phyloP scores from a whole-genome alignment of 148 eudicot genomes.

The Vaccinium darrowii region DNA sequence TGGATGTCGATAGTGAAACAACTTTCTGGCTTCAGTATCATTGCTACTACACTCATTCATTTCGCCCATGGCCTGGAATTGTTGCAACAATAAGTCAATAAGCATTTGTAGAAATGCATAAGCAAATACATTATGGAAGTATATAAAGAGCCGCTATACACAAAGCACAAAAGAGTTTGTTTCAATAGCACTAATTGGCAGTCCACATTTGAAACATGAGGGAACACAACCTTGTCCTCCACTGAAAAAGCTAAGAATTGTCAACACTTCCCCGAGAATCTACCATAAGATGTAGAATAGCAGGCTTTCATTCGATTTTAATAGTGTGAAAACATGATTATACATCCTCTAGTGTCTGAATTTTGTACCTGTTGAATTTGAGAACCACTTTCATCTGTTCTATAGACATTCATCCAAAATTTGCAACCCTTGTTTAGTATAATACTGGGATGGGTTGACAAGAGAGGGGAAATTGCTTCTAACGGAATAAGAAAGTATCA shows the following conservation, averaged over 20 bases:
- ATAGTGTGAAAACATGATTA: neutral
- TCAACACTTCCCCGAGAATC: too few species aligned
- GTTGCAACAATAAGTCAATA: slow-evolving; percentile 4
- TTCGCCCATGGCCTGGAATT: slow-evolving; percentile 38
- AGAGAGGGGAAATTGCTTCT: neutral
- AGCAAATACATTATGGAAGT: neutral
- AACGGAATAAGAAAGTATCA: neutral
- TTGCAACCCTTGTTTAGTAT: neutral
- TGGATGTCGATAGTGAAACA: slow-evolving; percentile 46
- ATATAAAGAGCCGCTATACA: neutral
- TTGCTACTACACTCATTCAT: slow-evolving; percentile 34
- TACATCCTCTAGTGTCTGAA: neutral
- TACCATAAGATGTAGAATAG: neutral
- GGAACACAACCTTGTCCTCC: too few species aligned
- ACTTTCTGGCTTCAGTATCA: slow-evolving; percentile 39
- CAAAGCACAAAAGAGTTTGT: neutral
- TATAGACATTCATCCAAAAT: neutral
- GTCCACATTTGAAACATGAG: neutral
- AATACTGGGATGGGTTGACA: neutral
- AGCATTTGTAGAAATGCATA: neutral
- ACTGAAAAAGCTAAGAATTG: too few species aligned
- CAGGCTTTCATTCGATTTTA: neutral
- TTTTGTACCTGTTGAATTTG: neutral
- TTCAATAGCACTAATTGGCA: neutral
- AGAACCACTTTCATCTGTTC: neutral